Evolutionary conservation across 495 filamentous ascomycete genomes (phyloP).

Genomic region (Lentithecium fluviatile): DNA sequence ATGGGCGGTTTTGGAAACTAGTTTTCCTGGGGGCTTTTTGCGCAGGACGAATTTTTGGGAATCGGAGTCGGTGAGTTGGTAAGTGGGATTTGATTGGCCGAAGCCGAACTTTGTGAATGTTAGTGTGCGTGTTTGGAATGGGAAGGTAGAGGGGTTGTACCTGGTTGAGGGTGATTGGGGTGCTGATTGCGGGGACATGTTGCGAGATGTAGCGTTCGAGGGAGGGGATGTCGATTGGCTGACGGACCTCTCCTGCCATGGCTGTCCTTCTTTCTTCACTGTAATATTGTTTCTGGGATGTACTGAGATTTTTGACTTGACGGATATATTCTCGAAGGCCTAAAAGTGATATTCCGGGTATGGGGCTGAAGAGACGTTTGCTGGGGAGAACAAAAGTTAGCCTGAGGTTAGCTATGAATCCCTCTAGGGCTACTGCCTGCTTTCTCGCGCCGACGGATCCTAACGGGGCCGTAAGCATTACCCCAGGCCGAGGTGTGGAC

Average conservation of each 20-base stretch:
- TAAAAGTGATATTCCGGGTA: too few relatives aligned
- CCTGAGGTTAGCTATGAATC: not conserved
- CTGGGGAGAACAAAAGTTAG: too few relatives aligned
- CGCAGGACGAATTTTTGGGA: conserved; percentile 71
- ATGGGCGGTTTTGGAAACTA: conserved; percentile 85
- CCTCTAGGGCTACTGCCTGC: not conserved
- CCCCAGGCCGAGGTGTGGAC: conserved; percentile 23
- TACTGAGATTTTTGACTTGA: too few relatives aligned
- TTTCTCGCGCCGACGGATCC: not conserved
- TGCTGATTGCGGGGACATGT: conserved; percentile 70
- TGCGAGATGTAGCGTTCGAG: conserved; percentile 70
- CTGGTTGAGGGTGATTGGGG: conserved; percentile 78
- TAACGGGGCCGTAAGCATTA: conserved; percentile 4
- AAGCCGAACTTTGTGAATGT: conserved; percentile 69
- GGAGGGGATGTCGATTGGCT: conserved; percentile 73
- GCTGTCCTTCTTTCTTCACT: too few relatives aligned
- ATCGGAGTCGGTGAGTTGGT: conserved; percentile 68
- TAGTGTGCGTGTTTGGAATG: conserved; percentile 8
- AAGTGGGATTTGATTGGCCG: conserved; percentile 92
- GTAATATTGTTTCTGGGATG: too few relatives aligned
- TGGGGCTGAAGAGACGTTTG: too few relatives aligned
- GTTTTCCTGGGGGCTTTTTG: conserved; percentile 87
- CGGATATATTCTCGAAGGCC: too few relatives aligned
- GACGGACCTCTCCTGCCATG: conserved; percentile 83
- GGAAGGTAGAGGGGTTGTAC: conserved; percentile 45